A percentile compares a stretch with the other conserved stretches of the same genome.
These are phyloP conservation scores for Urostyla sp. DNA, from an alignment of 73 alveolate species.

Conservation along the genomic window DNA sequence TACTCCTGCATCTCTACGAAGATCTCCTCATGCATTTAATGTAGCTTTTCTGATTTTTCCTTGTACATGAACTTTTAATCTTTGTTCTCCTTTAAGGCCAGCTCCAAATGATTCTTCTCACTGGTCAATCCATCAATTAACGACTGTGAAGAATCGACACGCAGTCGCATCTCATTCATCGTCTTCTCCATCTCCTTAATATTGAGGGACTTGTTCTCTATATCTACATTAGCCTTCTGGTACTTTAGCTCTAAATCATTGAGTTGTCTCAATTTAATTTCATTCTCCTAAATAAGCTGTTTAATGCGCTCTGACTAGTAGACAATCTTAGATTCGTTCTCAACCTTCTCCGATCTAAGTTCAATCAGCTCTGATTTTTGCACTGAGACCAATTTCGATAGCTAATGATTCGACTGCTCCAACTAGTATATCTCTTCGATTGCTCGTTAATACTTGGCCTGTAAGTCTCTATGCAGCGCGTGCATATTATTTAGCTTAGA, in stretches of 20 bases:
- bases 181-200: conserved; percentile 32
- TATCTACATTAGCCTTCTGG: conserved; percentile 20
- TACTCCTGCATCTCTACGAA: conserved; percentile 32
- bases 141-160: conserved; percentile 36
- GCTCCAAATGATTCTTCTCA: conserved; percentile 51
- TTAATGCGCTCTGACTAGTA: conserved; percentile 56
- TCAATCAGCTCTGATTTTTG: conserved; percentile 43
- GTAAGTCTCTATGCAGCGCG: conserved; percentile 68
- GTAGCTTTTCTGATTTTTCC: conserved; percentile 41
- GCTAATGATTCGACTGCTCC: conserved; percentile 32
- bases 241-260: conserved; percentile 30
- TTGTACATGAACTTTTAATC: conserved; percentile 16
- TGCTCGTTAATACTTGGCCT: conserved; percentile 65
- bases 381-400: conserved; percentile 9
- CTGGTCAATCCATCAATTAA: conserved; percentile 46
- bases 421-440: conserved; percentile 56
- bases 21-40: conserved; percentile 13
- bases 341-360: conserved; percentile 52
- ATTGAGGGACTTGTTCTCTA: conserved; percentile 4
- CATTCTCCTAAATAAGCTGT: conserved; percentile 47
- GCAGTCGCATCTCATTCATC: conserved; percentile 46
- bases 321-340: conserved; percentile 43
- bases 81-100: conserved; percentile 31
- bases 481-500: conserved; percentile 72
- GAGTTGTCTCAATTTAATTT: conserved; percentile 26